Base-by-base conservation (phyloP, 305 asterid species). In the Fraxinus dipetala region DNA sequence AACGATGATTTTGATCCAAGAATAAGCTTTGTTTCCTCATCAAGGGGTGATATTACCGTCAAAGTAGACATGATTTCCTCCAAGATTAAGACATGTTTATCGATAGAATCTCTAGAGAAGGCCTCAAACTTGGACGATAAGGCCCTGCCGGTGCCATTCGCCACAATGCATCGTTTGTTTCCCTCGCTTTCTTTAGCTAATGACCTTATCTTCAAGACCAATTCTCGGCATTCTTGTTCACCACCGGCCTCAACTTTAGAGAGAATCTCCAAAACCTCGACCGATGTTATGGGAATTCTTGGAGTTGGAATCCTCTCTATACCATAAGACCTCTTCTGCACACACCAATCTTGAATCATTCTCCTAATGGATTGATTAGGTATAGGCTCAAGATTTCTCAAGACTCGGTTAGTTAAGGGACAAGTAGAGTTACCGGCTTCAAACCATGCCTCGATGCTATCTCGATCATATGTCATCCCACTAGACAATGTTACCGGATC, bases 331-430 rank as follows among this genome's bases (percentile, higher is more conserved):
- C 70, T 87, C 4, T 89, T 90, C 43, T 84, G 83, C 4, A 89
- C 92, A 79, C 93, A 91, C 95, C 97, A 92, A 20, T 88, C 87
- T 76, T 92, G 95, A 0, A 92, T 92, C 85, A 91, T 79, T 78
- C 67, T 85, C 51, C 93, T 81, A 0, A 87, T 81, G 73, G 87
- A 26, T 72, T 90, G 92, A 72, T 92, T 91, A 0, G 96, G 94
- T 2, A 89, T 81, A 10, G 82, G 89, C 14, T 89, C 94, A 20
- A 79, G 83, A 51, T 76, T 77, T 35, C 30, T 51, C 79, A 91
- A 31, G 10, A 32, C 18, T 82, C 80, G 91, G 36, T 88, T 88
- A 1, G 92, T 89, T 61, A 87, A 31, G 0, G 96, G 96, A 82
- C 96, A 92, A 0, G 88, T 88, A 5, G 43, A n/a, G 80, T 88